Conservation (phyloP, 1,284 basidiomycete species). For the Papiliotrema fonsecae region DNA sequence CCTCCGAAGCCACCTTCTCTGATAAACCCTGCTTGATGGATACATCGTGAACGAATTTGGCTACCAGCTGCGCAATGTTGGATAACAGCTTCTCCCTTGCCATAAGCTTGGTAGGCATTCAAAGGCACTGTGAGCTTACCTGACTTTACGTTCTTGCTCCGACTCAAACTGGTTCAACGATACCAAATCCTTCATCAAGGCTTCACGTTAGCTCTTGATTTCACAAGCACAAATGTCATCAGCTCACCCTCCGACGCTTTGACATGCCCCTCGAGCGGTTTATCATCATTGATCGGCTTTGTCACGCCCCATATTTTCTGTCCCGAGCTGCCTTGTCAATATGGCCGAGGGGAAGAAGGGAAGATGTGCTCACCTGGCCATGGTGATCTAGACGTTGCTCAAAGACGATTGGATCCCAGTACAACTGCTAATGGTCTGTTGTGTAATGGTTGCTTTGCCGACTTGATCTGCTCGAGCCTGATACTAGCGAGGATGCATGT, state of each 20-base stretch:
- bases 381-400: no score
- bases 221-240: neutral
- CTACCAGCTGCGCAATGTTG: slow-evolving; percentile 81
- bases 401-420: no score
- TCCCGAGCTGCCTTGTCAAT: neutral
- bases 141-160: slow-evolving; percentile 79
- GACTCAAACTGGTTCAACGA: slow-evolving; percentile 84
- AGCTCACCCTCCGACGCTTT: neutral
- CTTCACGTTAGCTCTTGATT: slow-evolving; percentile 14
- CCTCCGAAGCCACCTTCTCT: slow-evolving; percentile 74
- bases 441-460: no score
- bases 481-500: no score
- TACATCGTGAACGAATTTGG: slow-evolving; percentile 86
- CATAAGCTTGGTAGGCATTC: neutral
- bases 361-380: no score
- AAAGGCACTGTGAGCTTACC: slow-evolving; percentile 56
- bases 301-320: slow-evolving; percentile 1
- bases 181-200: slow-evolving; percentile 68
- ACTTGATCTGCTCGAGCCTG: no score
- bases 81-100: slow-evolving; percentile 87
- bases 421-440: no score
- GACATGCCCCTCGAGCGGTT: neutral
- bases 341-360: no score
- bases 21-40: slow-evolving; percentile 74
- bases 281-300: neutral